Percentiles rank a stretch among this genome's conserved stretches.
These are phyloP conservation scores for Talaromyces verruculosus DNA, from an alignment of 2,329 filamentous ascomycete genomes.

Conservation along the genomic window DNA sequence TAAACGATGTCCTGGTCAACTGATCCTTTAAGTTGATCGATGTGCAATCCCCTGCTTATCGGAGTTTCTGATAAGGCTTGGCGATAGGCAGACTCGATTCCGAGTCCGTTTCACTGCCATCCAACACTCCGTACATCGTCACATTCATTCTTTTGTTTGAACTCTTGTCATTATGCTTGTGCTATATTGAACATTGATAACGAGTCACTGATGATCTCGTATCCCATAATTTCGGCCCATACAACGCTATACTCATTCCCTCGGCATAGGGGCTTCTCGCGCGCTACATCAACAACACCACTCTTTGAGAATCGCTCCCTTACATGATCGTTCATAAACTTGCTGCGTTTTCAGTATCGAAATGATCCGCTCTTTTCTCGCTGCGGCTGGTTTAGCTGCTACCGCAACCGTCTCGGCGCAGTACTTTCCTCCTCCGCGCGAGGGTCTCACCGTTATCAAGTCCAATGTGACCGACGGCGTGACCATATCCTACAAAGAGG, in stretches of 20 bases:
- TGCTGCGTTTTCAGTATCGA: neutral
- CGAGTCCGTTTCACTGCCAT: neutral
- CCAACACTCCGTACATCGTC: neutral
- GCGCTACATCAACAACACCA: neutral
- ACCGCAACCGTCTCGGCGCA: constrained; percentile 29
- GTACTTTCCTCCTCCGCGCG: constrained; percentile 45
- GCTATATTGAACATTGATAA: neutral
- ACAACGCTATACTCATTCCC: neutral
- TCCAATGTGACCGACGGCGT: constrained; percentile 47
- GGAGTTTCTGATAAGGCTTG: constrained; percentile 7
- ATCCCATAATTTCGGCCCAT: neutral
- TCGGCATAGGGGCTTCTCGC: neutral
- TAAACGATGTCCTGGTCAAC: constrained; percentile 9
- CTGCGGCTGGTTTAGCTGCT: constrained; percentile 22
- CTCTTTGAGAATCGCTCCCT: neutral
- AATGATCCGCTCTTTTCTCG: constrained; percentile 17
- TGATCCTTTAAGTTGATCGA: neutral
- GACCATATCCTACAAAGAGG: constrained; percentile 50
- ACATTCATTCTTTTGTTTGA: neutral
- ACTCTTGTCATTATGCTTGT: neutral
- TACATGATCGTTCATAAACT: neutral
- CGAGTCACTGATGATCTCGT: neutral
- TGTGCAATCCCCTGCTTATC: neutral
- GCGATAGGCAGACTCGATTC: neutral
- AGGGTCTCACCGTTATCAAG: constrained; percentile 43